These are phyloP conservation scores for Nakaseomyces glabratus DNA, from an alignment of 1,139 yeast species.

Conservation along the genomic window DNA sequence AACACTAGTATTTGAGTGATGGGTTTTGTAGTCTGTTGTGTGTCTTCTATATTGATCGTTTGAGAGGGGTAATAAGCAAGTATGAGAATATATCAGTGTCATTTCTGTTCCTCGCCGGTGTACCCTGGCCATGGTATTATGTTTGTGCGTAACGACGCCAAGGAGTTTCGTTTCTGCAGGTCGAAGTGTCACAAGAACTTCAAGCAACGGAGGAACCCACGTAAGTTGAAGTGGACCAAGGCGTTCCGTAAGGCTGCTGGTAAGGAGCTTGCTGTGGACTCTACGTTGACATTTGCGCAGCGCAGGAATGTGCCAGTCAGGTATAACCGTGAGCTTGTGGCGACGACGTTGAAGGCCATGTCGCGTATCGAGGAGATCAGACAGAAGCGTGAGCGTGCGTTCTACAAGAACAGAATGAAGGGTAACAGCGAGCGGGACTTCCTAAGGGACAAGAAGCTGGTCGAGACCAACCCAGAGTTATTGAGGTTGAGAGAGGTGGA, in stretches of 20 bases:
- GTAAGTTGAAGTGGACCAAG: constrained; percentile 97
- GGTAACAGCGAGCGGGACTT: constrained; percentile 86
- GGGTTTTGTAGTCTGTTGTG: not conserved
- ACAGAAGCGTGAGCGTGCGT: constrained; percentile 92
- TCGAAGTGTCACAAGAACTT: constrained; percentile 96
- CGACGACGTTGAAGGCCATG: constrained; percentile 93
- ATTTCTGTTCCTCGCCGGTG: constrained; percentile 95
- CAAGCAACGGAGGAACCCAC: constrained; percentile 97
- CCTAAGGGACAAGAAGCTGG: constrained; percentile 79
- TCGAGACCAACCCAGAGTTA: constrained; percentile 79
- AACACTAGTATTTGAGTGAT: not conserved
- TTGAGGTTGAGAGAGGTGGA: constrained; percentile 90
- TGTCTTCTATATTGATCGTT: not conserved
- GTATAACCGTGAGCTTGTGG: constrained; percentile 91
- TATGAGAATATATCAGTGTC: constrained; percentile 93
- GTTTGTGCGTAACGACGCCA: constrained; percentile 97
- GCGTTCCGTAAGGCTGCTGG: constrained; percentile 99
- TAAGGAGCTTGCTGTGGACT: constrained; percentile 94
- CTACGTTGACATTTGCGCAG: constrained; percentile 90
- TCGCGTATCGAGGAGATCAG: constrained; percentile 92
- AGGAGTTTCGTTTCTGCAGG: constrained; percentile 94
- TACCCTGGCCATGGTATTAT: constrained; percentile 97
- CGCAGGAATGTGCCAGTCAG: constrained; percentile 97
- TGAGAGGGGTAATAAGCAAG: constrained; percentile 7
- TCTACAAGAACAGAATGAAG: constrained; percentile 98